Percentiles rank a stretch among this genome's conserved stretches.
These are phyloP conservation scores for Periglandula ipomoeae DNA, from an alignment of 2,329 filamentous ascomycete genomes.

Conservation along the genomic window DNA sequence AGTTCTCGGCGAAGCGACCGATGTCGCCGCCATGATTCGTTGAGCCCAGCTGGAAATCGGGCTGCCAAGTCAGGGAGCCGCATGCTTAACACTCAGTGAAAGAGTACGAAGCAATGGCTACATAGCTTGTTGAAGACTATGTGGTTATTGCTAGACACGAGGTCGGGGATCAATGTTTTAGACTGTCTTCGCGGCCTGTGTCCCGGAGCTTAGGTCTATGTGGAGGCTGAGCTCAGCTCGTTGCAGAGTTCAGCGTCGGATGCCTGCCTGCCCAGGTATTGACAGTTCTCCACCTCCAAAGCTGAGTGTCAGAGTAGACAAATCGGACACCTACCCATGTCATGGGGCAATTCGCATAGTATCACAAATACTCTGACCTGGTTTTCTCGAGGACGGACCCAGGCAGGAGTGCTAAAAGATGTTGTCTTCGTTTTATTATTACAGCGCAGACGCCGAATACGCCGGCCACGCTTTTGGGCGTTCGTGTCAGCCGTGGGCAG, in stretches of 20 bases:
- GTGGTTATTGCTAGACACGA: too few relatives aligned
- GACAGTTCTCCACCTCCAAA: too few relatives aligned
- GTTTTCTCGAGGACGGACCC: too few relatives aligned
- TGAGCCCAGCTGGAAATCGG: not conserved
- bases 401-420: too few relatives aligned
- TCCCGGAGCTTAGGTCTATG: not conserved
- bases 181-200: not conserved
- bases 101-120: not conserved
- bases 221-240: not conserved
- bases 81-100: not conserved
- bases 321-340: too few relatives aligned
- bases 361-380: too few relatives aligned
- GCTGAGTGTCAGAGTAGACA: too few relatives aligned
- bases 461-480: not conserved
- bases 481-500: not conserved
- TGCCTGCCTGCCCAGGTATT: too few relatives aligned
- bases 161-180: not conserved
- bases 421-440: too few relatives aligned
- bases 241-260: too few relatives aligned
- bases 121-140: not conserved
- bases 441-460: not conserved
- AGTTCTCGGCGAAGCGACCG: constrained; percentile 3
- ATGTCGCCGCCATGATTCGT: not conserved
- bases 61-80: not conserved
- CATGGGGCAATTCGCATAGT: too few relatives aligned